Conservation (phyloP, 139 green algal genomes). For the Tetradesmus obliquus region DNA sequence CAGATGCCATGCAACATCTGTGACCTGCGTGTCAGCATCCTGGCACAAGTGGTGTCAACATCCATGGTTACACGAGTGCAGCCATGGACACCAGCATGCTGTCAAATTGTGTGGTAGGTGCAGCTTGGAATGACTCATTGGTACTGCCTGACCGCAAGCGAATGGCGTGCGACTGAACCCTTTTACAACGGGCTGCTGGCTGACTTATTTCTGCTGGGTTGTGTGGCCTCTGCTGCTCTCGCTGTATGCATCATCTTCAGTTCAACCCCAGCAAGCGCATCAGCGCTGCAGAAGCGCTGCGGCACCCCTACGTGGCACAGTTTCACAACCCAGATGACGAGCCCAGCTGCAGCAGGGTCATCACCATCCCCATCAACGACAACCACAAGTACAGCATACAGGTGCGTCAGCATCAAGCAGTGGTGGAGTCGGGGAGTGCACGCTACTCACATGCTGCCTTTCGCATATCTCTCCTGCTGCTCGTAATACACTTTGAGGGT, state of each 20-base stretch:
- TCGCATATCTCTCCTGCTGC: not conserved
- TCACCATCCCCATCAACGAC: slow-evolving; percentile 96
- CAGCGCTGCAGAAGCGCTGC: slow-evolving; percentile 88
- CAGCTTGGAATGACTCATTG: too few relatives aligned
- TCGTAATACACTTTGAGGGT: not conserved
- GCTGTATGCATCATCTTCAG: not conserved
- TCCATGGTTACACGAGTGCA: too few relatives aligned
- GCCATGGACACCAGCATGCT: too few relatives aligned
- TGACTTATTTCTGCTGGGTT: not conserved
- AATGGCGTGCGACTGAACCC: not conserved
- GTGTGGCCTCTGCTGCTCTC: not conserved
- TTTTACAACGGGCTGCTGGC: not conserved
- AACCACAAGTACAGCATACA: slow-evolving; percentile 92
- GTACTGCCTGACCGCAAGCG: too few relatives aligned
- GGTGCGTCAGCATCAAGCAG: not conserved
- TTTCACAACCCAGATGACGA: slow-evolving; percentile 95
- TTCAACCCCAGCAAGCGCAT: slow-evolving; percentile 84
- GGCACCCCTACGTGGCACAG: slow-evolving; percentile 95
- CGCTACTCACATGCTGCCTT: not conserved
- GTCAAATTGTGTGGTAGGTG: too few relatives aligned
- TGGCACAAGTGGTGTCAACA: not conserved
- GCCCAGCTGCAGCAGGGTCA: slow-evolving; percentile 68
- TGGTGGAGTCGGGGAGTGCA: not conserved
- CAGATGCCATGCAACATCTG: not conserved
- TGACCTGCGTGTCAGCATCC: not conserved